Conservation (phyloP, 2,329 filamentous ascomycete genomes). For the Venturiaceae sp. region DNA sequence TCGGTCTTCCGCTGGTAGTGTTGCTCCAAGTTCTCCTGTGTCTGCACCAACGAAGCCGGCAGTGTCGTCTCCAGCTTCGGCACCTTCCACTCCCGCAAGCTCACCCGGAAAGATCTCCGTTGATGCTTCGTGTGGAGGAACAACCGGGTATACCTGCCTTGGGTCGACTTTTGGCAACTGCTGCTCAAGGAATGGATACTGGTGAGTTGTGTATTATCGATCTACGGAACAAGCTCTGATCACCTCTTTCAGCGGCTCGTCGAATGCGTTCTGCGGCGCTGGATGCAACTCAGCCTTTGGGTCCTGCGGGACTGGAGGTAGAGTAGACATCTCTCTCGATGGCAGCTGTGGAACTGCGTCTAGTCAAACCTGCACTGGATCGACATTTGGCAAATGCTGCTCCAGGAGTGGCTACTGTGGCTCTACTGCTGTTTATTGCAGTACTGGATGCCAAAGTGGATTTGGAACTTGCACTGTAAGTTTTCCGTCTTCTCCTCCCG, state of each 20-base stretch:
- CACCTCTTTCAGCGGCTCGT: neutral
- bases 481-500: neutral
- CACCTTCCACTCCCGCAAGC: conserved; percentile 4
- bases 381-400: neutral
- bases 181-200: conserved; percentile 8
- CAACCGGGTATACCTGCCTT: neutral
- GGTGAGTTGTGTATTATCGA: neutral
- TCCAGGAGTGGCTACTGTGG: conserved; percentile 10
- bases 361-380: neutral
- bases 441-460: conserved; percentile 19
- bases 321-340: neutral
- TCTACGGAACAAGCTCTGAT: neutral
- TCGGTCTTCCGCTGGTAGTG: conserved; percentile 25
- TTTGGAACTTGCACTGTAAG: conserved; percentile 20
- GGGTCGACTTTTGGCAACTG: conserved; percentile 8
- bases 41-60: conserved; percentile 21
- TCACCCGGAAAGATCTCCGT: conserved; percentile 9
- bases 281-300: conserved; percentile 19
- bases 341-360: neutral
- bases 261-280: neutral
- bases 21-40: conserved; percentile 21
- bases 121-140: conserved; percentile 7
- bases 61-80: conserved; percentile 3
- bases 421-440: conserved; percentile 19
- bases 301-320: neutral